Evolutionary conservation across 164 flowering plant species (phyloP).

Genomic region (Buxus sempervirens): DNA sequence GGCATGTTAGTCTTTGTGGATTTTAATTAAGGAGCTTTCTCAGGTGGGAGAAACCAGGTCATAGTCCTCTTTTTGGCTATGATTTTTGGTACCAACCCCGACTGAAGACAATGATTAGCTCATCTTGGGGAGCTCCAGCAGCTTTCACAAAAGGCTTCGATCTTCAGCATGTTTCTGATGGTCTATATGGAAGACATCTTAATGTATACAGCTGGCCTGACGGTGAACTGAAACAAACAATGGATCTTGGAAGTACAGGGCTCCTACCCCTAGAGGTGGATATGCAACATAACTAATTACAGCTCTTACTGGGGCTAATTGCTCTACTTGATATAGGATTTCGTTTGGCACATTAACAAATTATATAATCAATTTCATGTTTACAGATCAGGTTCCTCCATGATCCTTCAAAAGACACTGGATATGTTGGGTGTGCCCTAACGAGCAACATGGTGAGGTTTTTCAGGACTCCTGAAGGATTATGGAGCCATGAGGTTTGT

Average conservation of each 20-base stretch:
- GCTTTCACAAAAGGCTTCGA: slow-evolving; percentile 90
- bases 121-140: slow-evolving; percentile 98
- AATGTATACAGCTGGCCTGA: slow-evolving; percentile 93
- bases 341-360: background rate
- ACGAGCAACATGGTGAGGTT: slow-evolving; percentile 94
- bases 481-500: slow-evolving; percentile 92
- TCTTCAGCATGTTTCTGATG: slow-evolving; percentile 84
- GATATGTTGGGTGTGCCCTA: slow-evolving; percentile 93
- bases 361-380: background rate
- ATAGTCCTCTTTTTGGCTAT: slow-evolving; percentile 87
- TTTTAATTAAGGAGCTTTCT: too few relatives aligned
- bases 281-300: background rate
- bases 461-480: slow-evolving; percentile 67
- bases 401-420: slow-evolving; percentile 84
- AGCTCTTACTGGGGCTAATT: background rate
- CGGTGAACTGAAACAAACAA: slow-evolving; percentile 84
- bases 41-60: slow-evolving; percentile 99
- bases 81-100: slow-evolving; percentile 99
- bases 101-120: slow-evolving; percentile 90
- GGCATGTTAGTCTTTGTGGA: background rate
- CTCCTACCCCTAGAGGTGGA: slow-evolving; percentile 84
- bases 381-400: slow-evolving; percentile 87
- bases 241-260: slow-evolving; percentile 89
- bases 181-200: slow-evolving; percentile 86
- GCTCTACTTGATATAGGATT: background rate